A percentile compares a stretch with the other conserved stretches of the same genome.
Conservation (phyloP, 1,139 yeast genomes). For the Trichomonascaceae sp. region DNA sequence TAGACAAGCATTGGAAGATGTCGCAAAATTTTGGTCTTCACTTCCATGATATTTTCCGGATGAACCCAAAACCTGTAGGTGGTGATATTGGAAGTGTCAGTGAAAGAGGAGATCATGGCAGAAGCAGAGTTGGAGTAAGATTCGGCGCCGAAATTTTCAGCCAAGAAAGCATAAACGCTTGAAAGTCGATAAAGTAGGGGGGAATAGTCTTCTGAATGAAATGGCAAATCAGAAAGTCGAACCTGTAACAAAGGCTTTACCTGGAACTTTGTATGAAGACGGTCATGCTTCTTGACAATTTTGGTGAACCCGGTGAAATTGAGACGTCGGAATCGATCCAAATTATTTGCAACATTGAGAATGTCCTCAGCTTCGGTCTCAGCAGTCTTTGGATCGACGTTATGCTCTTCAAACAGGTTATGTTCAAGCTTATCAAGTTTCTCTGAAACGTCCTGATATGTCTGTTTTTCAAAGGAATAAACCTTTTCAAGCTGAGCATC, state of each 20-base stretch:
- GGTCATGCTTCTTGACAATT: conserved; percentile 92
- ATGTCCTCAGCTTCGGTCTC: conserved; percentile 66
- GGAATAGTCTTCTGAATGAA: conserved; percentile 91
- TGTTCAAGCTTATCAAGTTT: conserved; percentile 60
- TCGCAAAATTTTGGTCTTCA: conserved; percentile 85
- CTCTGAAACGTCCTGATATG: conserved; percentile 63
- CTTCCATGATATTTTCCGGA: conserved; percentile 94
- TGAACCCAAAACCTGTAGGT: conserved; percentile 93
- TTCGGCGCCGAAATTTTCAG: conserved; percentile 48
- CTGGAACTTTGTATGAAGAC: conserved; percentile 76
- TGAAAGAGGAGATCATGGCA: conserved; percentile 28
- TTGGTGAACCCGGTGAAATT: conserved; percentile 93
- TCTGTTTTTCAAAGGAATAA: conserved; percentile 73
- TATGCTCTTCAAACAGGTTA: conserved; percentile 30
- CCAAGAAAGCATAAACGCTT: conserved; percentile 68
- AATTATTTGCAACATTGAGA: conserved; percentile 69
- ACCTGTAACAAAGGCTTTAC: conserved; percentile 87
- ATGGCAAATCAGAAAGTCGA: conserved; percentile 78
- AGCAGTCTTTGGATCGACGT: conserved; percentile 51
- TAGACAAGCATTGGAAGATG: conserved; percentile 89
- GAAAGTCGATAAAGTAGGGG: conserved; percentile 84
- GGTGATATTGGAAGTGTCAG: conserved; percentile 54
- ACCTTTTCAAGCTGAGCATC: conserved; percentile 88
- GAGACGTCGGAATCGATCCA: conserved; percentile 83
- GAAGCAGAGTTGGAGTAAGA: conserved; percentile 25